A percentile compares a stretch with the other conserved stretches of the same genome.
Conservation (phyloP, 306 rosid species). For the Dryas octopetala region DNA sequence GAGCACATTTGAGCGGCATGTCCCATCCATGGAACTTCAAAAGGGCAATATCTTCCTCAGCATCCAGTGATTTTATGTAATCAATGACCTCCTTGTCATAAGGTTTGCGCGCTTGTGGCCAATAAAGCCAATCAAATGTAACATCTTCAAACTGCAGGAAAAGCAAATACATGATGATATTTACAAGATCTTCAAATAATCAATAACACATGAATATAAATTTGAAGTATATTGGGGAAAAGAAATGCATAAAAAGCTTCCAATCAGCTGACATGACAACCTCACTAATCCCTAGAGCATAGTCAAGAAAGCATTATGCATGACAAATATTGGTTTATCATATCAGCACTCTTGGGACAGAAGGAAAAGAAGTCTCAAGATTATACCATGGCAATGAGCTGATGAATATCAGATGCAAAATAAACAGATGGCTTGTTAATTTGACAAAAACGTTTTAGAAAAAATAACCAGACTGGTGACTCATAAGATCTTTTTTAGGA, state of each 20-base stretch:
- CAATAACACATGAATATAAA: not conserved
- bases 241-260: not conserved
- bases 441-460: too few species aligned
- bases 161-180: not conserved
- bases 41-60: slow-evolving; percentile 78
- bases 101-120: slow-evolving; percentile 90
- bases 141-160: slow-evolving; percentile 84
- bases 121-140: slow-evolving; percentile 95
- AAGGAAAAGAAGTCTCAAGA: not conserved
- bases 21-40: slow-evolving; percentile 89
- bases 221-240: not conserved
- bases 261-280: not conserved
- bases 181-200: not conserved
- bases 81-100: slow-evolving; percentile 61
- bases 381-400: not conserved
- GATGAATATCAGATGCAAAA: not conserved
- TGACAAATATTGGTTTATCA: not conserved
- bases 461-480: too few species aligned
- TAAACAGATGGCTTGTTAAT: not conserved
- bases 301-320: not conserved
- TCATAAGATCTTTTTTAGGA: too few species aligned
- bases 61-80: slow-evolving; percentile 71
- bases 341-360: not conserved
- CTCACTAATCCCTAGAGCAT: not conserved
- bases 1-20: slow-evolving; percentile 68